Base-by-base conservation (phyloP, 1,284 basidiomycete genomes). In the Sphagnurus paluster region DNA sequence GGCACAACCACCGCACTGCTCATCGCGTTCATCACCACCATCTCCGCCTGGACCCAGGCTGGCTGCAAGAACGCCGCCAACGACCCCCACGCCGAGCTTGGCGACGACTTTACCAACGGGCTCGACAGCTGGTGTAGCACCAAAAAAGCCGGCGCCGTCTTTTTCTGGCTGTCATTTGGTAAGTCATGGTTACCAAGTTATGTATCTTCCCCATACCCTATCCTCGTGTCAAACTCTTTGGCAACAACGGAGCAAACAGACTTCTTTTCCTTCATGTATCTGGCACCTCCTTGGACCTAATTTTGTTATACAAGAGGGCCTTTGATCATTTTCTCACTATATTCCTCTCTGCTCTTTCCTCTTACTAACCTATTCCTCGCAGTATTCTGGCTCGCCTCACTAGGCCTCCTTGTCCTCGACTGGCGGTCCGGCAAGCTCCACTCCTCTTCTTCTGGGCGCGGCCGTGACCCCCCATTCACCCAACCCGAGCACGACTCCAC, bases 161-260 rank as follows among this genome's bases (percentile, higher is more conserved):
- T 96, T 67, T 87, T 93, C 62, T 94, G 92, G 93, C 65, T 92
- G n/a, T 72, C 79, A 1, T 86, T 88, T 45, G 75, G 85, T 87
- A 45, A 20, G 67, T 55, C 16, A 9, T 21, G 7, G 6, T 28
- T 28, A 13, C 26, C n/a, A n/a, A n/a, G 26, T 28, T 6, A 28
- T 28, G 26, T 28, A 28, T 19, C 32, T 10, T 16, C 11, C 32
- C 32, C n/a, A 8, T 34, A 14, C 5, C 10, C 25, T 6, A 26
- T n/a, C n/a, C n/a, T n/a, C n/a, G n/a, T n/a, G n/a, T n/a, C n/a
- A n/a, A n/a, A n/a, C n/a, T n/a, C n/a, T n/a, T n/a, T n/a, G n/a
- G n/a, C n/a, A n/a, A n/a, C n/a, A n/a, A n/a, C n/a, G n/a, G n/a
- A n/a, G n/a, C n/a, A n/a, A n/a, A n/a, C n/a, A n/a, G n/a, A n/a